phyloP scores from a whole-genome alignment of 805 yeast species.

The Saccharomycopsis javanensis region DNA sequence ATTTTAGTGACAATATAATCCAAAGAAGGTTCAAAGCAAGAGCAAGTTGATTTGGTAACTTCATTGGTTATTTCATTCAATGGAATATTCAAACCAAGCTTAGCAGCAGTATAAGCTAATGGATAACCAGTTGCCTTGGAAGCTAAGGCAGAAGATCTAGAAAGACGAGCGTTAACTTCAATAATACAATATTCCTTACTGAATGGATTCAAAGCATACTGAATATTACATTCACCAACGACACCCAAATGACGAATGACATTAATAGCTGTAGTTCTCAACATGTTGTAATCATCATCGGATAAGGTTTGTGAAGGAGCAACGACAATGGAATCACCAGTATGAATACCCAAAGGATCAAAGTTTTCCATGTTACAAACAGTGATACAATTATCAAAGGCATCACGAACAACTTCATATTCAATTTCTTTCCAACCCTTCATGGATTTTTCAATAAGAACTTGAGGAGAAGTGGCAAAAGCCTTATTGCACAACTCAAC shows the following conservation, averaged over 20 bases:
- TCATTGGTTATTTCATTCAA: slow-evolving; percentile 86
- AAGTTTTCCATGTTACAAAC: slow-evolving; percentile 99
- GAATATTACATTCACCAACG: slow-evolving; percentile 98
- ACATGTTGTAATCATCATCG: slow-evolving; percentile 96
- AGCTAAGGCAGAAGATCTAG: slow-evolving; percentile 97
- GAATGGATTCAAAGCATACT: slow-evolving; percentile 89
- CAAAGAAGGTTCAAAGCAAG: slow-evolving; percentile 94
- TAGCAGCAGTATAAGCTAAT: slow-evolving; percentile 95
- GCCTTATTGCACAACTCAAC: slow-evolving; percentile 81
- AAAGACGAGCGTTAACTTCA: slow-evolving; percentile 95
- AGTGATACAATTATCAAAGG: slow-evolving; percentile 93
- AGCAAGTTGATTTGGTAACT: slow-evolving; percentile 88
- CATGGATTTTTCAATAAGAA: slow-evolving; percentile 89
- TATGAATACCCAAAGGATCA: slow-evolving; percentile 96
- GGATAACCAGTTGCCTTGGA: slow-evolving; percentile 99
- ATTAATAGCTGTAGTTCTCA: slow-evolving; percentile 94
- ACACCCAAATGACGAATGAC: slow-evolving; percentile 96
- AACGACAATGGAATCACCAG: slow-evolving; percentile 98
- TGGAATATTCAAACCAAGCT: slow-evolving; percentile 86
- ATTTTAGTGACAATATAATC: slow-evolving; percentile 96
- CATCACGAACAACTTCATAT: slow-evolving; percentile 97
- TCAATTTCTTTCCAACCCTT: slow-evolving; percentile 99
- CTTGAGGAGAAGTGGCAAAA: slow-evolving; percentile 93
- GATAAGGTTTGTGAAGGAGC: slow-evolving; percentile 97
- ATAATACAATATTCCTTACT: slow-evolving; percentile 93